Evolutionary conservation across 176 grass and related monocot species (phyloP), one percentile per base, ranked within the genome.

Genomic region (Ensete glaucum): DNA sequence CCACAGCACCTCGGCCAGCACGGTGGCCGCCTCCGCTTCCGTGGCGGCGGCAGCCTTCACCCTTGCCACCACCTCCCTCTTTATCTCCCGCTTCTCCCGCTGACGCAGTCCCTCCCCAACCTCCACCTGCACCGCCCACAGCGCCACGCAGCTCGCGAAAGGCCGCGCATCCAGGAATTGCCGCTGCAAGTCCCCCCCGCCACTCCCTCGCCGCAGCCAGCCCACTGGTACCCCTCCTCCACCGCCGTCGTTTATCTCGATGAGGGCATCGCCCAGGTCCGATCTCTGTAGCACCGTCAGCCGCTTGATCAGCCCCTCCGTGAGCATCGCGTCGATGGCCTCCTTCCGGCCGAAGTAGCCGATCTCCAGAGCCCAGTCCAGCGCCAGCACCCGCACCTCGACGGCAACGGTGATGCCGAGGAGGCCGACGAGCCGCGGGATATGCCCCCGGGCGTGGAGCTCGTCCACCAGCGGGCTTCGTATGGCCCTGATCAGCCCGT

Each of bases 381-480:
- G 74, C 50, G 90, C 90, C 22, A 79, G 78, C 58, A 66, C 62
- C 24, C 84, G 79, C 52, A 83, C 78, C 51, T 81, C 75, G 1
- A 76, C 15, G 79, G 82, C 82, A 49, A 63, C 53, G 14, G 81
- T 57, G 69, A 82, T 74, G 81, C 82, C 82, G 59, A 99, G 88
- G 58, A 94, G 80, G 23, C 80, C 52, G 54, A 99, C 86, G 23
- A 99, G 80, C 54, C 82, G 71, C 43, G 90, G 86, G 56, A 94
- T 80, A 64, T 88, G 80, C 50, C 82, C 82, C 26, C 77, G 90
- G 19, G 78, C 81, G 81, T 85, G 90, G 11, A 99, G 86, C 81
- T 99, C 95, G 78, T 98, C 95, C 19, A 98, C 87, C 21, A 98
- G 72, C 53, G 94, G 90, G 75, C 88, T 91, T 9, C 88, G 84